These are phyloP conservation scores for Penicillium sp. DNA, from an alignment of 2,329 filamentous ascomycete genomes.

Conservation along the genomic window DNA sequence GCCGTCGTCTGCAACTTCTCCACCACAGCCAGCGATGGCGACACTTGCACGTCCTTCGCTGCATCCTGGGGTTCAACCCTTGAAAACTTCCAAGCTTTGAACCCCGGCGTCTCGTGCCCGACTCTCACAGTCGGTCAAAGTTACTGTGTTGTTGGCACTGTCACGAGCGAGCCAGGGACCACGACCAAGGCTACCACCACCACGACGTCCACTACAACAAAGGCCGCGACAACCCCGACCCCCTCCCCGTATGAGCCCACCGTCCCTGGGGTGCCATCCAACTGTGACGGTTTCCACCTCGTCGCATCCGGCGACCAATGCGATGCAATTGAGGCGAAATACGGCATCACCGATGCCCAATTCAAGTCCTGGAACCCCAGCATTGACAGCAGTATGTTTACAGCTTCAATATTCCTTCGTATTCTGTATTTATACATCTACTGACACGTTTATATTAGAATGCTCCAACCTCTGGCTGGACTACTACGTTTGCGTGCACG, in stretches of 20 bases:
- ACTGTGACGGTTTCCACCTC: background rate
- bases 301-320: background rate
- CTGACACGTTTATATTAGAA: background rate
- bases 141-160: background rate
- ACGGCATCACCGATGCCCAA: background rate
- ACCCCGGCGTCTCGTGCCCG: background rate
- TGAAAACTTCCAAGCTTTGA: background rate
- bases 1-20: background rate
- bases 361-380: background rate
- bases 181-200: background rate
- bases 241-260: background rate
- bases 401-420: background rate
- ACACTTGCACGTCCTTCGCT: background rate
- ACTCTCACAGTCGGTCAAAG: background rate
- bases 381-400: background rate
- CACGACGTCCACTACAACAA: background rate
- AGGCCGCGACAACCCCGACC: background rate
- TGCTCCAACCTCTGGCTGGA: too few relatives aligned
- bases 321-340: background rate
- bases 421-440: background rate
- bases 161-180: background rate
- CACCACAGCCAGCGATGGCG: background rate
- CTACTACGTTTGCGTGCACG: too few relatives aligned
- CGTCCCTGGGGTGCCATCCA: background rate
- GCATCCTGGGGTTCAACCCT: background rate